These are phyloP conservation scores for Xanthoconium purpureum DNA, from an alignment of 768 basidiomycete species.

Conservation along the genomic window DNA sequence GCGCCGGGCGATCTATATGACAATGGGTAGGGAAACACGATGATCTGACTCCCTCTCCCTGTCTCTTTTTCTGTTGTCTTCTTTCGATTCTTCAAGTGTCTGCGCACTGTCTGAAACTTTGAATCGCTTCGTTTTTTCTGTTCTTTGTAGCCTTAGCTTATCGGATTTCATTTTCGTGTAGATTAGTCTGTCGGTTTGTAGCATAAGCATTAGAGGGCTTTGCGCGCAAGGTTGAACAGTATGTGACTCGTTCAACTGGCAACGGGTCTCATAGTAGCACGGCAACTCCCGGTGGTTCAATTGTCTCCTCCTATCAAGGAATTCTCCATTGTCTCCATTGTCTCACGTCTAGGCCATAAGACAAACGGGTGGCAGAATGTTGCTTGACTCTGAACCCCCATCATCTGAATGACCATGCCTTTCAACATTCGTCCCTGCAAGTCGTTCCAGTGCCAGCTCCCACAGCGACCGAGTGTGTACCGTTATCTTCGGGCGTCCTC, in stretches of 20 bases:
- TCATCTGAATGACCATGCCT: conserved; percentile 3
- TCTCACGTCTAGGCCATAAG: neutral
- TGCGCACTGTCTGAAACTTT: too few species aligned
- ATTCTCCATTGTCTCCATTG: neutral
- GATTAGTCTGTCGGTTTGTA: conserved; percentile 6
- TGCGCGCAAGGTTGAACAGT: neutral
- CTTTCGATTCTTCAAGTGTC: neutral
- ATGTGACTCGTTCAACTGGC: neutral
- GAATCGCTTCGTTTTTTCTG: neutral
- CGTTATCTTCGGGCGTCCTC: neutral
- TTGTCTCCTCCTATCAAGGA: neutral
- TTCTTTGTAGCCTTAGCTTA: conserved; percentile 23
- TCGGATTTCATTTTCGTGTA: conserved; percentile 1
- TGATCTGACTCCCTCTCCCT: neutral
- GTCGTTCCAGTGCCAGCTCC: neutral
- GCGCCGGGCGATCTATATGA: conserved; percentile 40
- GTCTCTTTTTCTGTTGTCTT: neutral
- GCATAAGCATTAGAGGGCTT: conserved; percentile 4
- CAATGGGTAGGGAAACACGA: conserved; percentile 40
- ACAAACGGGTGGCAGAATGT: neutral
- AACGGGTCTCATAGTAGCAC: neutral
- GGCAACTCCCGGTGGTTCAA: conserved; percentile 1
- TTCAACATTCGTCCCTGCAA: neutral
- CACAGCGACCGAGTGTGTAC: neutral
- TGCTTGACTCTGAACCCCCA: conserved; percentile 12